phyloP scores from a whole-genome alignment of 192 early-diverging fungal genomes.

The Spizellomyces punctatus region DNA sequence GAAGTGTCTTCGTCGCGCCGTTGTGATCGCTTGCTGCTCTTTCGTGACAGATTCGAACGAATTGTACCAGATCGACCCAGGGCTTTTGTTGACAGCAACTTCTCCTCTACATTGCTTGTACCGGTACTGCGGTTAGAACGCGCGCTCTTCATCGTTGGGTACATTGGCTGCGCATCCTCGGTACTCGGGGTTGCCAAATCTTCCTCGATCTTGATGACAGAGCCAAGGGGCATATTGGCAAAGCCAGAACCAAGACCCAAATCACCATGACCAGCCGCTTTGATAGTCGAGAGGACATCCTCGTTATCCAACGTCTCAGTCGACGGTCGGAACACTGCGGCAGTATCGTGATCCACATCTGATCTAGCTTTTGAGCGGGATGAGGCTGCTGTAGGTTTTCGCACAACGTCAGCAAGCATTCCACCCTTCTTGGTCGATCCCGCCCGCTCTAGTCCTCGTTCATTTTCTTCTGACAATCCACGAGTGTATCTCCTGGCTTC shows the following conservation, averaged over 20 bases:
- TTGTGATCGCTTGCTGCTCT: neutral
- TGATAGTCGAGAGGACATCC: neutral
- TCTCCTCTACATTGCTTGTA: neutral
- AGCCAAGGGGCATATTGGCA: constrained; percentile 16
- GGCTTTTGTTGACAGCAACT: neutral
- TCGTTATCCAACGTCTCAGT: constrained; percentile 15
- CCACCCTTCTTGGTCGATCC: too few species aligned
- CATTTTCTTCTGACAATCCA: neutral
- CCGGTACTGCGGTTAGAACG: neutral
- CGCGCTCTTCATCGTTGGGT: neutral
- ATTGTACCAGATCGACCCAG: neutral
- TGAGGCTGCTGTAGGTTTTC: neutral
- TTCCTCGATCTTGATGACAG: constrained; percentile 29
- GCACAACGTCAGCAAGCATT: too few species aligned
- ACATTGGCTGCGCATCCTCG: neutral
- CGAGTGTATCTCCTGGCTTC: constrained; percentile 25
- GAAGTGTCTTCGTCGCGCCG: neutral
- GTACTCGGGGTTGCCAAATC: neutral
- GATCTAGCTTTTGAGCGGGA: neutral
- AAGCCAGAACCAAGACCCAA: constrained; percentile 28
- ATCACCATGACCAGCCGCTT: constrained; percentile 10
- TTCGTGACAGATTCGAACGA: constrained; percentile 12
- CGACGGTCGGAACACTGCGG: neutral
- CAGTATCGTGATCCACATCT: too few species aligned
- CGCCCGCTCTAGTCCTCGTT: too few species aligned